phyloP scores from a whole-genome alignment of 768 basidiomycete genomes.

The Naganishia antarctica region DNA sequence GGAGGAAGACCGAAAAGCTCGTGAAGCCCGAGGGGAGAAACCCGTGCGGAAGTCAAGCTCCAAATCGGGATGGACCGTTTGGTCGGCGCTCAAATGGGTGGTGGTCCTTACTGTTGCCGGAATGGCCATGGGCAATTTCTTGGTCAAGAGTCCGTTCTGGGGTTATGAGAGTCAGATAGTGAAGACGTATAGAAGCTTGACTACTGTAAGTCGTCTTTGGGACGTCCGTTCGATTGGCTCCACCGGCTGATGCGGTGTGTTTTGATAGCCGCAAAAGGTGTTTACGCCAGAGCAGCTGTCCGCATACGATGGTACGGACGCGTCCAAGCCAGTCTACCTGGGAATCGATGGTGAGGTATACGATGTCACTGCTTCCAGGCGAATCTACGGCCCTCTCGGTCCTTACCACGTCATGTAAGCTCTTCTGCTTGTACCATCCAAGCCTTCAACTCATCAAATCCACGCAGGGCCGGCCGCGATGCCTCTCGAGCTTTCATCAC shows the following conservation, averaged over 20 bases:
- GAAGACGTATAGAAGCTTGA: conserved; percentile 49
- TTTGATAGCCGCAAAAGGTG: conserved; percentile 7
- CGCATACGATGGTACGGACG: conserved; percentile 65
- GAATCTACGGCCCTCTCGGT: conserved; percentile 82
- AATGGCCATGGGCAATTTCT: conserved; percentile 60
- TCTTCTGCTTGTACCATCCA: neutral
- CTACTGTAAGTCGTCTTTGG: conserved; percentile 3
- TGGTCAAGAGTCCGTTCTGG: conserved; percentile 83
- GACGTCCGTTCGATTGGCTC: neutral
- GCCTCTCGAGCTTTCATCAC: conserved; percentile 90
- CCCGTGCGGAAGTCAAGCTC: conserved; percentile 63
- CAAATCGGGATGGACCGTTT: conserved; percentile 49
- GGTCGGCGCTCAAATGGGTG: conserved; percentile 57
- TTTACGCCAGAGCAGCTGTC: conserved; percentile 70
- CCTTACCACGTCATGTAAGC: conserved; percentile 50
- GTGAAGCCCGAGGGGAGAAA: conserved; percentile 63
- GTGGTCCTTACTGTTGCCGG: conserved; percentile 55
- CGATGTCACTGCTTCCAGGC: conserved; percentile 73
- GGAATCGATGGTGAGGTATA: conserved; percentile 90
- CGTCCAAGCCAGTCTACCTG: conserved; percentile 69
- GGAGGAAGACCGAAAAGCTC: conserved; percentile 60
- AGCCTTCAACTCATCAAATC: neutral
- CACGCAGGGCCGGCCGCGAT: conserved; percentile 64
- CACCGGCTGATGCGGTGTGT: neutral
- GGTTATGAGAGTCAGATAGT: conserved; percentile 67